These are phyloP conservation scores for Aethionema arabicum DNA, from an alignment of 345 rosid genomes.

Conservation along the genomic window DNA sequence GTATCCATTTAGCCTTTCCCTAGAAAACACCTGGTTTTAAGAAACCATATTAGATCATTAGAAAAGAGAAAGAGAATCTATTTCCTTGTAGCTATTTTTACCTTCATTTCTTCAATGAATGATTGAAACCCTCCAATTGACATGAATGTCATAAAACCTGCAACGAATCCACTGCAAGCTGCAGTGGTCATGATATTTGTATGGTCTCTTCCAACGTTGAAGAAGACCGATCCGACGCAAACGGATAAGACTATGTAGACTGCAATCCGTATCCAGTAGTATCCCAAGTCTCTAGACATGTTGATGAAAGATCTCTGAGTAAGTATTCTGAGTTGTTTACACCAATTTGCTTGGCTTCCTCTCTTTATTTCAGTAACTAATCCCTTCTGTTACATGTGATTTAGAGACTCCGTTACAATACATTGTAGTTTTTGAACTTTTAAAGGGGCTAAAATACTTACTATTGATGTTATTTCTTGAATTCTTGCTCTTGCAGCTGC, in stretches of 20 bases:
- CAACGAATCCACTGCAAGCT: conserved; percentile 70
- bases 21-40: conserved; percentile 52
- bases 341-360: conserved; percentile 56
- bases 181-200: conserved; percentile 58
- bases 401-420: conserved; percentile 6
- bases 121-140: conserved; percentile 89
- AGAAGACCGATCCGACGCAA: conserved; percentile 67
- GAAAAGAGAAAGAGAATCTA: background rate
- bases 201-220: conserved; percentile 56
- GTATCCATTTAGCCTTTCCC: conserved; percentile 70
- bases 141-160: conserved; percentile 83
- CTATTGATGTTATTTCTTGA: conserved; percentile 53
- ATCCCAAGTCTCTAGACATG: conserved; percentile 80
- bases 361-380: conserved; percentile 25
- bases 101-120: conserved; percentile 90
- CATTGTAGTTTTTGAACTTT: conserved; percentile 6
- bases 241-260: conserved; percentile 68
- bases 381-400: conserved; percentile 43
- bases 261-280: conserved; percentile 77
- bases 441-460: conserved; percentile 41
- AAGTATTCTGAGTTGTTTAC: conserved; percentile 62
- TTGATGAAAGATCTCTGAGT: conserved; percentile 70
- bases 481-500: conserved; percentile 50
- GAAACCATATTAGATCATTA: background rate
- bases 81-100: conserved; percentile 19